Percentiles rank a stretch among this genome's conserved stretches.
These are phyloP conservation scores for Spergularia bocconei DNA, from an alignment of 148 eudicot species.

Conservation along the genomic window DNA sequence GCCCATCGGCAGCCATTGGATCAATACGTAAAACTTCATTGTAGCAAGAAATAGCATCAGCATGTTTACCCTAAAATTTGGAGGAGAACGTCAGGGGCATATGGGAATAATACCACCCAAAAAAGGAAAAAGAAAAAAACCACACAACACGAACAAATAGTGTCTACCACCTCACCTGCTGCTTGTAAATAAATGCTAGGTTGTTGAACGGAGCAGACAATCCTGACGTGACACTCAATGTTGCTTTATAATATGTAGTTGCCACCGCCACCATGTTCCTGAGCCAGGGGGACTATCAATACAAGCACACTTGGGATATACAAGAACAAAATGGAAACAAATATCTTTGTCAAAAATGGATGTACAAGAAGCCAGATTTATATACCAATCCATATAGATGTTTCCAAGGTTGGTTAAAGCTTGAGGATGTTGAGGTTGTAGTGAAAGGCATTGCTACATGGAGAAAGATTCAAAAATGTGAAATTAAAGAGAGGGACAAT, in stretches of 20 bases:
- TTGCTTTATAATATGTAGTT: slow-evolving; percentile 83
- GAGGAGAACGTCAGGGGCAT: neutral
- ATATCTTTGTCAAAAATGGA: neutral
- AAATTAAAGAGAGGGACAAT: slow-evolving; percentile 9
- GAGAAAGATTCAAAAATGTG: slow-evolving; percentile 15
- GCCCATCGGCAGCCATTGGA: slow-evolving; percentile 93
- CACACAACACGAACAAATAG: neutral
- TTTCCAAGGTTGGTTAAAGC: slow-evolving; percentile 96
- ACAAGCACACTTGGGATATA: neutral
- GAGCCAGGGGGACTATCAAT: slow-evolving; percentile 19
- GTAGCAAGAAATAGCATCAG: slow-evolving; percentile 92
- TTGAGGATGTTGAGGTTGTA: slow-evolving; percentile 92
- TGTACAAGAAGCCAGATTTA: slow-evolving; percentile 2
- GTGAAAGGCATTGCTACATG: slow-evolving; percentile 81
- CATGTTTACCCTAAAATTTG: slow-evolving; percentile 66
- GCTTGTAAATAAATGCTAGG: slow-evolving; percentile 87
- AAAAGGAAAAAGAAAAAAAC: neutral
- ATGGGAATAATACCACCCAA: neutral
- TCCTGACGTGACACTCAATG: slow-evolving; percentile 85
- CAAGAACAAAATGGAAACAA: slow-evolving; percentile 11
- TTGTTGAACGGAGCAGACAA: slow-evolving; percentile 94
- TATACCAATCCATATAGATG: slow-evolving; percentile 93
- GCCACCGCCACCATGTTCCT: slow-evolving; percentile 94
- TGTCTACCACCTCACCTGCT: slow-evolving; percentile 50
- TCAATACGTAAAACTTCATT: slow-evolving; percentile 90